A percentile compares a stretch with the other conserved stretches of the same genome.
phyloP scores from a whole-genome alignment of 78 protist species.

The Dictyostelium brefeldianum region DNA sequence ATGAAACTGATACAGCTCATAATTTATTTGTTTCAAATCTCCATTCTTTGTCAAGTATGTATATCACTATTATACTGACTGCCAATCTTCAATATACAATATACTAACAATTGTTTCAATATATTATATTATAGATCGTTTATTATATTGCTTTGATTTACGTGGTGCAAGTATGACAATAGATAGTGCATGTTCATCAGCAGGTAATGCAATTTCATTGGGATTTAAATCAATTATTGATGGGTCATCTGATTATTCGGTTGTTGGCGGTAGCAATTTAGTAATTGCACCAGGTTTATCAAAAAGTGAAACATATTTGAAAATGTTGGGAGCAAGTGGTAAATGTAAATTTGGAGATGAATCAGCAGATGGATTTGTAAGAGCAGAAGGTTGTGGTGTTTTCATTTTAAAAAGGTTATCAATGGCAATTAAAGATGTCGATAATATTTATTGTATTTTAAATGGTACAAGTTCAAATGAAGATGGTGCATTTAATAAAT shows the following conservation, averaged over 20 bases:
- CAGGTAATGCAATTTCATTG: too few relatives aligned
- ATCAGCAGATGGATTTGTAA: conserved; percentile 90
- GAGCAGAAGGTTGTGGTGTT: conserved; percentile 88
- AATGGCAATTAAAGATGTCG: conserved; percentile 30
- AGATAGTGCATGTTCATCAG: too few relatives aligned
- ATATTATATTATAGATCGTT: too few relatives aligned
- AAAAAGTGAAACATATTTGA: neutral
- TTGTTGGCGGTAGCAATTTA: too few relatives aligned
- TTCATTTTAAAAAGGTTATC: conserved; percentile 54
- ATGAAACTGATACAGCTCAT: neutral
- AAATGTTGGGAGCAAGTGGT: conserved; percentile 80
- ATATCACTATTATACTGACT: too few relatives aligned
- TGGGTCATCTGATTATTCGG: too few relatives aligned
- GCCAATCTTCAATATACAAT: too few relatives aligned
- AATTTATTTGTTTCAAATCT: neutral
- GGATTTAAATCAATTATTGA: too few relatives aligned
- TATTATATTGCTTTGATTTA: too few relatives aligned
- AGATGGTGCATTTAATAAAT: conserved; percentile 83
- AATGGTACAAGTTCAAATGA: conserved; percentile 48
- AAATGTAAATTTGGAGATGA: conserved; percentile 86
- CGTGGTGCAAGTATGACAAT: too few relatives aligned
- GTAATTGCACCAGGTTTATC: neutral
- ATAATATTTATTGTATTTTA: conserved; percentile 69
- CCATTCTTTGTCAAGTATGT: too few relatives aligned
- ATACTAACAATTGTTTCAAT: too few relatives aligned